Percentiles rank a stretch among this genome's conserved stretches.
phyloP scores from a whole-genome alignment of 2,329 filamentous ascomycete species.

The Parastagonospora avenae region DNA sequence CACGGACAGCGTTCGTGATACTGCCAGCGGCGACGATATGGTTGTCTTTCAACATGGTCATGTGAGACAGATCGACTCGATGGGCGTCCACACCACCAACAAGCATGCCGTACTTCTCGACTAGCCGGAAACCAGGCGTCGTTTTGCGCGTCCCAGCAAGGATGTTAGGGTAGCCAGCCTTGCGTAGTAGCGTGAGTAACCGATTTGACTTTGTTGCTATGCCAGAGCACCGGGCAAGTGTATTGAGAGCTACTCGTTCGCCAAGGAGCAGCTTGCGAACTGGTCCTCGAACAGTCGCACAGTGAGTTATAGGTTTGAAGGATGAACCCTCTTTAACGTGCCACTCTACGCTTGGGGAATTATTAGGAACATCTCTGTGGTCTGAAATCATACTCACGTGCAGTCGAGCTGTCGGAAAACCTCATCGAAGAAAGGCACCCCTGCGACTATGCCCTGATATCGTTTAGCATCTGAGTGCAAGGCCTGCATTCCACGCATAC shows the following conservation, averaged over 20 bases:
- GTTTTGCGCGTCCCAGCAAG: conserved; percentile 97
- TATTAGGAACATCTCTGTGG: not conserved
- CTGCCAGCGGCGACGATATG: conserved; percentile 88
- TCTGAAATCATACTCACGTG: conserved; percentile 55
- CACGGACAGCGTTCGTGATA: conserved; percentile 82
- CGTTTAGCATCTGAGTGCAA: not conserved
- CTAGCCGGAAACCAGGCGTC: conserved; percentile 90
- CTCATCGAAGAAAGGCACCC: conserved; percentile 93
- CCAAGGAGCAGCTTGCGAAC: conserved; percentile 85
- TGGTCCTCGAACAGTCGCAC: conserved; percentile 85
- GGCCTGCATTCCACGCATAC: conserved; percentile 39
- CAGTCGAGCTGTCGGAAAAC: conserved; percentile 90
- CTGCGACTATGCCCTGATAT: conserved; percentile 76
- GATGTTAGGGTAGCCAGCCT: conserved; percentile 76
- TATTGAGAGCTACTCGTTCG: conserved; percentile 90
- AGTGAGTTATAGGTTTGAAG: conserved; percentile 63
- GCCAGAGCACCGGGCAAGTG: conserved; percentile 86
- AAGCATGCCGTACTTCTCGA: conserved; percentile 98
- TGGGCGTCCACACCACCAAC: conserved; percentile 92
- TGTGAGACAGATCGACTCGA: conserved; percentile 81
- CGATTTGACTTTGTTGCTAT: conserved; percentile 71
- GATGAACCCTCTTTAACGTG: conserved; percentile 74
- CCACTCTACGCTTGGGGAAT: conserved; percentile 73
- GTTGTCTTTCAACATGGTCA: conserved; percentile 99
- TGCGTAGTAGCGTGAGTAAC: conserved; percentile 58